phyloP scores from a whole-genome alignment of 495 filamentous ascomycete genomes.

The Penicillium riverlandense region DNA sequence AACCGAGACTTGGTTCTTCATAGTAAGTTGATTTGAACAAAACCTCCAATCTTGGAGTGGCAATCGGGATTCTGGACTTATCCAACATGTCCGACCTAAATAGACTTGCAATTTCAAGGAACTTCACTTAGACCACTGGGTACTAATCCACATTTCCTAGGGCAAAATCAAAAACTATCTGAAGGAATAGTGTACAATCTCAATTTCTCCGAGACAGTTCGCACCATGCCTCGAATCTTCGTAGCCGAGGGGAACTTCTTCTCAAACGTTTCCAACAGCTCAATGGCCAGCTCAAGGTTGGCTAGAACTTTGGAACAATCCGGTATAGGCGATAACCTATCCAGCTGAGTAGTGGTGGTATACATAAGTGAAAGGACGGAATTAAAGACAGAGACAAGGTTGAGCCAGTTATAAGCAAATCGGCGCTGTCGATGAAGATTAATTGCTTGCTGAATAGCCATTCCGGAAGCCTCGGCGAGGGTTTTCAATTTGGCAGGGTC shows the following conservation, averaged over 20 bases:
- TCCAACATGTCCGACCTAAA: too few relatives aligned
- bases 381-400: conserved; percentile 28
- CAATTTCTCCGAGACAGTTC: conserved; percentile 9
- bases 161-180: not conserved
- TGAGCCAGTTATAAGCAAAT: conserved; percentile 36
- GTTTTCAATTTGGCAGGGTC: conserved; percentile 19
- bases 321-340: conserved; percentile 13
- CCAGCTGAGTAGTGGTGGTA: conserved; percentile 22
- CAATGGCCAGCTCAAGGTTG: conserved; percentile 24
- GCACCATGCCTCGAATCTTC: conserved; percentile 27
- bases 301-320: conserved; percentile 18
- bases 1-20: too few relatives aligned
- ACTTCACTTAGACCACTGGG: too few relatives aligned
- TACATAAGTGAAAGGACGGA: conserved; percentile 32
- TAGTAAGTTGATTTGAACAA: not conserved
- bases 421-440: conserved; percentile 26
- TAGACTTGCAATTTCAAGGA: too few relatives aligned
- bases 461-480: conserved; percentile 24
- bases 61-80: not conserved
- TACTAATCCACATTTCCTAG: too few relatives aligned
- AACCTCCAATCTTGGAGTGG: not conserved
- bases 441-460: conserved; percentile 30
- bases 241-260: conserved; percentile 26
- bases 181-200: conserved; percentile 4
- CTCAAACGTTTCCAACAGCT: conserved; percentile 24